Evolutionary conservation across 1,284 basidiomycete species (phyloP).

Genomic region (Cryptococcus maquisensis): DNA sequence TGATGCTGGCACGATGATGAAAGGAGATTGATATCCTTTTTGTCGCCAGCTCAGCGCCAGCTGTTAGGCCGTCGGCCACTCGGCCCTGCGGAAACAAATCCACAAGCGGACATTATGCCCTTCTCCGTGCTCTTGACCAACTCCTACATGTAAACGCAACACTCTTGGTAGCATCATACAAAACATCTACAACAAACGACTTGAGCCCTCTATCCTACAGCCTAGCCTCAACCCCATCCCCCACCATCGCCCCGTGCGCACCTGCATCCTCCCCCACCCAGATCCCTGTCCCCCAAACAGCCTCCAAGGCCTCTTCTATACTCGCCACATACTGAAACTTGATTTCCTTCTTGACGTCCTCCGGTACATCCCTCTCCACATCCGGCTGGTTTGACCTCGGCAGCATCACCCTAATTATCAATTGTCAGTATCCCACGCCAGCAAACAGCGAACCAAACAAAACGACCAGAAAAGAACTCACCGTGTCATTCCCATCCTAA

Average conservation of each 20-base stretch:
- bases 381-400: constrained; percentile 80
- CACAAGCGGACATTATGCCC: no score
- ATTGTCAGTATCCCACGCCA: neutral
- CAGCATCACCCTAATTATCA: constrained; percentile 55
- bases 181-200: no score
- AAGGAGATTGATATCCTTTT: no score
- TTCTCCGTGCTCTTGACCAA: no score
- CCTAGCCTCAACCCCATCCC: constrained; percentile 15
- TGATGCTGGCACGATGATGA: no score
- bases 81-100: no score
- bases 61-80: no score
- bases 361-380: constrained; percentile 86
- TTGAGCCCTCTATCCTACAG: constrained; percentile 13
- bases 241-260: neutral
- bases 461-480: constrained; percentile 15
- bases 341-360: constrained; percentile 81
- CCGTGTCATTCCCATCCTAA: constrained; percentile 83
- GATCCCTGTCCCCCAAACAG: constrained; percentile 34
- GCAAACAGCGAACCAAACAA: neutral
- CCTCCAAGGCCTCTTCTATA: constrained; percentile 34
- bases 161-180: no score
- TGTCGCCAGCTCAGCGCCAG: no score
- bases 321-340: constrained; percentile 60
- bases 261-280: constrained; percentile 8
- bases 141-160: no score